These are phyloP conservation scores for Aphanomyces cochlioides DNA, from an alignment of 352 stramenopile genomes.

Conservation along the genomic window DNA sequence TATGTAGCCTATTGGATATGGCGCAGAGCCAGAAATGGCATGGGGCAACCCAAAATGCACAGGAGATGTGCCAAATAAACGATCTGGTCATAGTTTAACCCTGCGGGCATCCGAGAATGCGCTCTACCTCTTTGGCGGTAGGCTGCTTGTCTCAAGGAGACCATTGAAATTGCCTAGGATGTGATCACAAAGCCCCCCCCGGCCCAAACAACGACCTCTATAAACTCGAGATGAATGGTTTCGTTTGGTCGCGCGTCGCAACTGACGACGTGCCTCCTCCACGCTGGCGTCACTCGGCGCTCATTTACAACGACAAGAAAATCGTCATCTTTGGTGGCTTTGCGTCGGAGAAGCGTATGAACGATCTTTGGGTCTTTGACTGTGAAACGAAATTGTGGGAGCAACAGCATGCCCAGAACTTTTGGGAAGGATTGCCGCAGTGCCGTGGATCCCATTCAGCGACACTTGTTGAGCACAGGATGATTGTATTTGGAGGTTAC, in stretches of 20 bases:
- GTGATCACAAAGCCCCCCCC: conserved; percentile 86
- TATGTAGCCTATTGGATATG: conserved; percentile 73
- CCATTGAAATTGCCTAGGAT: conserved; percentile 45
- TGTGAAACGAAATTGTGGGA: conserved; percentile 91
- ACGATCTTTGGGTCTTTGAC: conserved; percentile 96
- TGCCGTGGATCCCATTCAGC: conserved; percentile 90
- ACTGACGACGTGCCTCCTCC: conserved; percentile 63
- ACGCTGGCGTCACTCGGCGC: conserved; percentile 80
- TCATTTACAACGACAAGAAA: conserved; percentile 71
- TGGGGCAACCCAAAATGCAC: conserved; percentile 88
- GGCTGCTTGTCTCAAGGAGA: conserved; percentile 40
- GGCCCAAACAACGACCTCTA: conserved; percentile 93
- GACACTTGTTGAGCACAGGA: conserved; percentile 82
- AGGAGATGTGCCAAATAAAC: conserved; percentile 91
- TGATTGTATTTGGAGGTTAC: conserved; percentile 96
- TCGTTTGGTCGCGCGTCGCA: conserved; percentile 65
- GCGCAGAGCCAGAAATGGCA: conserved; percentile 80
- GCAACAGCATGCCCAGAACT: conserved; percentile 80
- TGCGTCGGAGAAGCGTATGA: conserved; percentile 89
- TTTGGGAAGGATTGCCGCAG: conserved; percentile 87
- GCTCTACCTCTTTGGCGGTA: conserved; percentile 79
- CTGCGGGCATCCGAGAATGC: conserved; percentile 70
- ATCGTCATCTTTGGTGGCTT: conserved; percentile 96
- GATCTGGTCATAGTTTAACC: conserved; percentile 94
- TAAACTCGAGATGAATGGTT: conserved; percentile 89